A percentile compares a stretch with the other conserved stretches of the same genome.
Evolutionary conservation across 148 eudicot species (phyloP).

Genomic region (Diospyros kaki): DNA sequence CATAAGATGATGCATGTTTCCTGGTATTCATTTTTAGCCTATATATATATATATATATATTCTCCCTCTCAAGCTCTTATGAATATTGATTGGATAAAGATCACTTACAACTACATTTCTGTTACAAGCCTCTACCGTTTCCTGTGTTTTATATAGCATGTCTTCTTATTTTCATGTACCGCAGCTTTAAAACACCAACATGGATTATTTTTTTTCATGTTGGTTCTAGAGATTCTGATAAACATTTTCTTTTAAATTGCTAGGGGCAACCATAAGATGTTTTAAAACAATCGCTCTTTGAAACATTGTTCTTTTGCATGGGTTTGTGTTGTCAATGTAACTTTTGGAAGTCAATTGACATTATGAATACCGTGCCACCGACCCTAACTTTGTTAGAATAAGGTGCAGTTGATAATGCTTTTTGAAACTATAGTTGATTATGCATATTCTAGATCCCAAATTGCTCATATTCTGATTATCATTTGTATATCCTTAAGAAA

Average conservation of each 20-base stretch:
- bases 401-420: no score
- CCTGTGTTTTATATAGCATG: not conserved
- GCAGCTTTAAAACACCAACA: not conserved
- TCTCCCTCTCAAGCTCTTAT: not conserved
- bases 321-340: no score
- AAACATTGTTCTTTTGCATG: not conserved
- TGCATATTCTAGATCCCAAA: not conserved
- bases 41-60: not conserved
- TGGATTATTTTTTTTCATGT: not conserved
- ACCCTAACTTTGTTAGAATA: no score
- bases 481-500: not conserved
- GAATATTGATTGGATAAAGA: not conserved
- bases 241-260: not conserved
- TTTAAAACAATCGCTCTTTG: constrained; percentile 1
- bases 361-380: no score
- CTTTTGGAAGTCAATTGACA: no score
- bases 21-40: not conserved
- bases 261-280: not conserved
- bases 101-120: not conserved
- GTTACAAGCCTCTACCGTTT: not conserved
- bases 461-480: not conserved
- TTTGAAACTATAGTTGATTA: no score
- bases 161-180: not conserved
- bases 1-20: not conserved
- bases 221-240: no score